A percentile compares a stretch with the other conserved stretches of the same genome.
These are phyloP conservation scores for Spiraea crenata DNA, from an alignment of 331 rosid species.

Conservation along the genomic window DNA sequence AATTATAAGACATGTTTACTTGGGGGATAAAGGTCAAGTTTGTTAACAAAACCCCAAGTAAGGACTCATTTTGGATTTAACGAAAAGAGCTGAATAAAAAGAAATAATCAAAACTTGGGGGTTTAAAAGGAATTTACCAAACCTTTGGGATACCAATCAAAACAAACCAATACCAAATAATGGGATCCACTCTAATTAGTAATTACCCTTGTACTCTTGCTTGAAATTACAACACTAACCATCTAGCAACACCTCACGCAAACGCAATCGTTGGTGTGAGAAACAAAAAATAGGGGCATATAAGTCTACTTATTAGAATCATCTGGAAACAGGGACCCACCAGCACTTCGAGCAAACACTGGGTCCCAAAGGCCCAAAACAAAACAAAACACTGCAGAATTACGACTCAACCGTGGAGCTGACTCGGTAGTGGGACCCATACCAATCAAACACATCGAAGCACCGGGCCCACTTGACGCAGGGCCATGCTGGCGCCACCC, in stretches of 20 bases:
- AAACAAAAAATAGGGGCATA: accelerated
- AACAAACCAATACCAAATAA: neutral
- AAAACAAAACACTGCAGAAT: neutral
- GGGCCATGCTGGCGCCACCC: slow-evolving; percentile 46
- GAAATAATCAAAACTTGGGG: neutral
- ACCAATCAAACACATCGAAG: slow-evolving; percentile 33
- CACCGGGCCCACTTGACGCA: slow-evolving; percentile 47
- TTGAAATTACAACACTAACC: slow-evolving; percentile 8
- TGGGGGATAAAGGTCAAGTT: too few relatives aligned
- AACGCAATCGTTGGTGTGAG: too few relatives aligned
- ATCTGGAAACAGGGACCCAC: slow-evolving; percentile 17
- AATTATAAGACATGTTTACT: too few relatives aligned
- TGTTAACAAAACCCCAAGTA: neutral
- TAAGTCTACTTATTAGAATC: neutral
- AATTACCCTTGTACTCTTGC: neutral
- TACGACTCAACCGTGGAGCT: slow-evolving; percentile 44
- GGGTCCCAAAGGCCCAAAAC: slow-evolving; percentile 23
- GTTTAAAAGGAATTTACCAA: neutral
- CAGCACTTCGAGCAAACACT: neutral
- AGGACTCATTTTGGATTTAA: neutral
- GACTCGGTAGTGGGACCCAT: slow-evolving; percentile 64
- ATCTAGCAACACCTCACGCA: too few relatives aligned
- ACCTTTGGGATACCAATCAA: neutral
- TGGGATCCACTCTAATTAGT: neutral
- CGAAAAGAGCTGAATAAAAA: too few relatives aligned